Percentiles rank a stretch among this genome's conserved stretches.
These are phyloP conservation scores for Erodium moschatum DNA, from an alignment of 441 rosid genomes.

Conservation along the genomic window DNA sequence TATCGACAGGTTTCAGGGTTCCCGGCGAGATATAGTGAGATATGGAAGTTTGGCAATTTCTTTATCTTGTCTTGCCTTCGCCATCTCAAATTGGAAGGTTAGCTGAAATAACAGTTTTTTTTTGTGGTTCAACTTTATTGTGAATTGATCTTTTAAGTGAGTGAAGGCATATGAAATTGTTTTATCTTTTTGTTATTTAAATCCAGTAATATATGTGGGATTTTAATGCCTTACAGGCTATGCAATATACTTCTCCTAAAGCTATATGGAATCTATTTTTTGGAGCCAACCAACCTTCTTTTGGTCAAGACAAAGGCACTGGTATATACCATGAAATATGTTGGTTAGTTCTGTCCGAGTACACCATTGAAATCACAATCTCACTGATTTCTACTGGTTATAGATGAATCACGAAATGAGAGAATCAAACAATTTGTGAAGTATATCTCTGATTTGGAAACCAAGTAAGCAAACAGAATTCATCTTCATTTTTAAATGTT, in stretches of 20 bases:
- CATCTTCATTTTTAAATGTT: background rate
- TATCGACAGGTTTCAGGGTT: conserved; percentile 90
- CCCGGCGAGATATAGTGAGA: conserved; percentile 74
- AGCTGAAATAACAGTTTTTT: conserved; percentile 9
- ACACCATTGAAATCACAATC: conserved; percentile 1
- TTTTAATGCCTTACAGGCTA: conserved; percentile 44
- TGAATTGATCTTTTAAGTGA: background rate
- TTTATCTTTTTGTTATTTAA: conserved; percentile 7
- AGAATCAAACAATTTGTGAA: conserved; percentile 67
- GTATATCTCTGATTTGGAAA: conserved; percentile 71
- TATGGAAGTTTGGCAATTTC: conserved; percentile 82
- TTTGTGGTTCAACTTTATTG: conserved; percentile 12
- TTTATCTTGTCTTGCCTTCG: conserved; percentile 56
- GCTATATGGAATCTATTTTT: conserved; percentile 75
- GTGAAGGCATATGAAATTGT: background rate
- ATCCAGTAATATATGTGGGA: background rate
- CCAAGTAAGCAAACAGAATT: conserved; percentile 35
- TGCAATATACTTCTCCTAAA: conserved; percentile 90
- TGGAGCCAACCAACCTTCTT: conserved; percentile 48
- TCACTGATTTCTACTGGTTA: conserved; percentile 16
- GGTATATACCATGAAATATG: conserved; percentile 4
- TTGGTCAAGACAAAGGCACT: conserved; percentile 41
- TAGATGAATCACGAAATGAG: conserved; percentile 38
- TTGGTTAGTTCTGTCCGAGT: conserved; percentile 6
- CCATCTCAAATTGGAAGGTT: conserved; percentile 75